phyloP scores from a whole-genome alignment of 257 asterid genomes.

The Solanum paucissectum region DNA sequence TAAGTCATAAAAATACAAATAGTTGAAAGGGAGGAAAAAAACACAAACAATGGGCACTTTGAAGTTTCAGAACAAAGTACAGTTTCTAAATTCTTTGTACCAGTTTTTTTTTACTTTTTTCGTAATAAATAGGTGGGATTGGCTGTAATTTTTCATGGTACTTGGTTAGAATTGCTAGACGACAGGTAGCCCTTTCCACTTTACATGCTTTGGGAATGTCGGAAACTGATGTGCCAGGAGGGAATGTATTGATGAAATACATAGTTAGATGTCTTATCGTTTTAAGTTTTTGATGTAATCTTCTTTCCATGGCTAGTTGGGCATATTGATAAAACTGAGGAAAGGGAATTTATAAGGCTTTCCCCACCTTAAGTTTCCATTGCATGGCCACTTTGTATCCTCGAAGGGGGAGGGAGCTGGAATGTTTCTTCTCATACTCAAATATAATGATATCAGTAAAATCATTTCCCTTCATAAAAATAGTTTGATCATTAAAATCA shows the following conservation, averaged over 20 bases:
- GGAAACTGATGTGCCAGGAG: neutral
- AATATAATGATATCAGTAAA: neutral
- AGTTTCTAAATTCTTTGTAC: neutral
- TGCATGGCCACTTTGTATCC: neutral
- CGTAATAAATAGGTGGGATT: neutral
- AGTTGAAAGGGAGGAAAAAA: neutral
- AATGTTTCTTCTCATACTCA: neutral
- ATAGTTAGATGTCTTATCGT: neutral
- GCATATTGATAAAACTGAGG: neutral
- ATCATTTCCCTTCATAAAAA: neutral
- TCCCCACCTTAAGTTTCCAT: neutral
- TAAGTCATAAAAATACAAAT: neutral
- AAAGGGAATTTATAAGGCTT: neutral
- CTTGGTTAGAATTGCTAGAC: neutral
- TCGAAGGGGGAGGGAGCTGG: neutral
- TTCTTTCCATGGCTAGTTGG: neutral
- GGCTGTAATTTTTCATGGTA: neutral
- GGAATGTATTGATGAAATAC: neutral
- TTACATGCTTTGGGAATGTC: neutral
- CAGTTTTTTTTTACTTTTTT: neutral
- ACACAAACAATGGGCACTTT: neutral
- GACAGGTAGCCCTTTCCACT: neutral
- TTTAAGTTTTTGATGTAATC: neutral
- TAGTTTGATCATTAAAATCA: neutral
- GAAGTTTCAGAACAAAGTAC: neutral